Conservation (phyloP, 202 grass and related monocot species). For the Saccharum hybrid region DNA sequence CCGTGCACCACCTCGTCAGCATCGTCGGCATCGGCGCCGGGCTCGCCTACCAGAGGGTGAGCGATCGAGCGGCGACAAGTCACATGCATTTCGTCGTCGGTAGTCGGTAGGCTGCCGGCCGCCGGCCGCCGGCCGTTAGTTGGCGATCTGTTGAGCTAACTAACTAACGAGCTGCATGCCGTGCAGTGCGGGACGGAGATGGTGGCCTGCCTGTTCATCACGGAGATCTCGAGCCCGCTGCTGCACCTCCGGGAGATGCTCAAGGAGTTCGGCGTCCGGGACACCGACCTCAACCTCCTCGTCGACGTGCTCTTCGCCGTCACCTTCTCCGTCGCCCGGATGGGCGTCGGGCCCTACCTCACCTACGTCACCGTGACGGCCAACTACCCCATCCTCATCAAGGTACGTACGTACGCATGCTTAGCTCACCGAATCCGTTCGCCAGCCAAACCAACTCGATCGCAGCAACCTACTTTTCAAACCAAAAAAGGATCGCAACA, state of each 20-base stretch:
- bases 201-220: constrained; percentile 65
- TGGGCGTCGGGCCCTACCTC: constrained; percentile 80
- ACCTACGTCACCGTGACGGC: constrained; percentile 65
- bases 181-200: constrained; percentile 81
- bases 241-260: constrained; percentile 82
- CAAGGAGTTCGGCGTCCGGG: constrained; percentile 71
- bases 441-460: neutral
- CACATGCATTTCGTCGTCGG: neutral
- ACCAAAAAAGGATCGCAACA: neutral
- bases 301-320: constrained; percentile 87
- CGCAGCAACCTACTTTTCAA: no score
- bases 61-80: no score
- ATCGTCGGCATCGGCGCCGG: constrained; percentile 79
- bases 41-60: constrained; percentile 72
- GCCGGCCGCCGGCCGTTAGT: neutral
- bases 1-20: constrained; percentile 79
- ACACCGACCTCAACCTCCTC: constrained; percentile 74
- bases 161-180: neutral
- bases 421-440: neutral
- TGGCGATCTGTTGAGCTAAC: neutral
- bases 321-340: constrained; percentile 80
- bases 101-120: no score
- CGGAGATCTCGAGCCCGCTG: constrained; percentile 88
- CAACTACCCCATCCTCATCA: constrained; percentile 76
- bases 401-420: constrained; percentile 50